phyloP scores from a whole-genome alignment of 805 yeast species.

The Cyberlindnera suaveolens region DNA sequence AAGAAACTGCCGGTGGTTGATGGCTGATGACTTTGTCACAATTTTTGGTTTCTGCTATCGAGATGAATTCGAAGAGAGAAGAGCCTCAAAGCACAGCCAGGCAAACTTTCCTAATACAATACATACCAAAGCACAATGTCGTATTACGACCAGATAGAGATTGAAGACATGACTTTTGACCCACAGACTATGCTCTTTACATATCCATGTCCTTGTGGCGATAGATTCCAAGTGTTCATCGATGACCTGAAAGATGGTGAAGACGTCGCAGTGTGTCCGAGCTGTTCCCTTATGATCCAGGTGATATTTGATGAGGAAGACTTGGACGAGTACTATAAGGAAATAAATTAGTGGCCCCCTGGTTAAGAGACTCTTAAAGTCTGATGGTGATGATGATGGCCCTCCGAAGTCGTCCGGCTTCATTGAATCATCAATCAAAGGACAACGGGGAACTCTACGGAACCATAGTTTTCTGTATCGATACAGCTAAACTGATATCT shows the following conservation, averaged over 20 bases:
- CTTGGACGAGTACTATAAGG: slow-evolving; percentile 34
- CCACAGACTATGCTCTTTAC: slow-evolving; percentile 74
- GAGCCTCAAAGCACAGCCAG: not conserved
- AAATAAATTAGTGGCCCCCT: slow-evolving; percentile 21
- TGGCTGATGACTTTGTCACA: no score
- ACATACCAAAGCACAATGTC: slow-evolving; percentile 4
- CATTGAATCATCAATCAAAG: no score
- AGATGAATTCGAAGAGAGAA: no score
- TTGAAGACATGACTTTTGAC: slow-evolving; percentile 93
- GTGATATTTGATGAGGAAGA: slow-evolving; percentile 74
- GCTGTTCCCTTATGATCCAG: slow-evolving; percentile 89
- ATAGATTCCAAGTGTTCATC: slow-evolving; percentile 76
- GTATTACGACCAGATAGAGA: slow-evolving; percentile 90
- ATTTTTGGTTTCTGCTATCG: no score
- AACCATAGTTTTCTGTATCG: no score
- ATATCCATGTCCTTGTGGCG: slow-evolving; percentile 99
- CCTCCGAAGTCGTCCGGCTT: not conserved
- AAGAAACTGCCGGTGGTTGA: no score
- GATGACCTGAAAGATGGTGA: slow-evolving; percentile 89
- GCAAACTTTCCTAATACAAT: not conserved
- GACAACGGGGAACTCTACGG: no score
- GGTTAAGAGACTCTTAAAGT: not conserved
- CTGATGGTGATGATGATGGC: not conserved
- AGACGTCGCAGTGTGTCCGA: slow-evolving; percentile 93
- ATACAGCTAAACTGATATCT: no score